phyloP scores from a whole-genome alignment of 257 asterid genomes.

The Ilex asprella region DNA sequence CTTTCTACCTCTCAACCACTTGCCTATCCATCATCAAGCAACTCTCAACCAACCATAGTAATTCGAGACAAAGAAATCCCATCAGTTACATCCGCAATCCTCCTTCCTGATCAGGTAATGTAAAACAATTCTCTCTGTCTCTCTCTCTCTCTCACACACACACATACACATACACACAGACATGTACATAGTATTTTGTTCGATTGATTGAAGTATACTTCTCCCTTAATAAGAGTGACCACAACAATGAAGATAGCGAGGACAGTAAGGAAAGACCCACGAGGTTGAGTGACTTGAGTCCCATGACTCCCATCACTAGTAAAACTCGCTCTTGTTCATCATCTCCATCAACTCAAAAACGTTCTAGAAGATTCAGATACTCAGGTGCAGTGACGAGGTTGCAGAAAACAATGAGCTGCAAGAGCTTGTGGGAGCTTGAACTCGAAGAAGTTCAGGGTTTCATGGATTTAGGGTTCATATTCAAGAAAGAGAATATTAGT shows the following conservation, averaged over 20 bases:
- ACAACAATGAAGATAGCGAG: constrained; percentile 15
- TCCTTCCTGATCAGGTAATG: constrained; percentile 22
- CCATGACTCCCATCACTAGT: not conserved
- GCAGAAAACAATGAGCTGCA: constrained; percentile 39
- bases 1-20: constrained; percentile 11
- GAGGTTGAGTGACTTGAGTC: constrained; percentile 13
- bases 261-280: constrained; percentile 17
- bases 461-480: constrained; percentile 60
- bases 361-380: constrained; percentile 13
- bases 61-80: constrained; percentile 18
- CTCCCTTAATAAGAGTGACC: constrained; percentile 26
- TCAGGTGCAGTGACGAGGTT: constrained; percentile 5
- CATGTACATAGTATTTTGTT: not conserved
- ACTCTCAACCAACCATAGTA: constrained; percentile 8
- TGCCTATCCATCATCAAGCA: constrained; percentile 7
- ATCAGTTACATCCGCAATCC: not conserved
- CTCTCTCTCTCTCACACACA: not conserved
- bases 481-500: constrained; percentile 32
- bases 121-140: not conserved
- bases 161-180: not conserved
- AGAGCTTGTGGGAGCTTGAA: constrained; percentile 53
- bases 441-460: constrained; percentile 67
- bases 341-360: constrained; percentile 22
- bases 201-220: constrained; percentile 9
- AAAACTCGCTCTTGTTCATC: constrained; percentile 25